A percentile compares a stretch with the other conserved stretches of the same genome.
Conservation (phyloP, 1,139 yeast species). For the Geotrichum klebahnii region DNA sequence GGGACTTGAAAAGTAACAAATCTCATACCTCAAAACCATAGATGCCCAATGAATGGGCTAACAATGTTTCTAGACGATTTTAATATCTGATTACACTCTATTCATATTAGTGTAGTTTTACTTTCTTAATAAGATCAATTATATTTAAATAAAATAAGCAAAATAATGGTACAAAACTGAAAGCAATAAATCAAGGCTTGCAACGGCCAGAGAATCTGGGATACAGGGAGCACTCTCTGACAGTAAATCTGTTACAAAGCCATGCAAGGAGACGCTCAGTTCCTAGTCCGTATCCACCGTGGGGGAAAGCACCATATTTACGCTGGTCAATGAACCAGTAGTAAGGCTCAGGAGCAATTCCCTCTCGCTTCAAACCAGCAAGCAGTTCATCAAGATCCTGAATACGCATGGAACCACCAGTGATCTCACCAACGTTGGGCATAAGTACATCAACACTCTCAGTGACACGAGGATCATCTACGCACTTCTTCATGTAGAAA, state of each 20-base stretch:
- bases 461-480: conserved; percentile 88
- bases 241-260: conserved; percentile 96
- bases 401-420: conserved; percentile 99
- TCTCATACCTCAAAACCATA: no score
- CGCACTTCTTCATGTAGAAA: conserved; percentile 92
- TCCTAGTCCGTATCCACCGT: conserved; percentile 98
- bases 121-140: no score
- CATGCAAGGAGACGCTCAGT: conserved; percentile 97
- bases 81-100: no score
- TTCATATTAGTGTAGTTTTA: no score
- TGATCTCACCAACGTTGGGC: conserved; percentile 98
- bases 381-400: conserved; percentile 72
- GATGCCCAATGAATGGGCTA: no score
- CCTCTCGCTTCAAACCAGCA: conserved; percentile 90
- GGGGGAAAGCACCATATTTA: conserved; percentile 95
- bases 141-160: not conserved
- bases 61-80: no score
- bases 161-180: not conserved
- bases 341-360: conserved; percentile 71
- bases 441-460: conserved; percentile 96
- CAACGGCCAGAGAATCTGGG: conserved; percentile 98
- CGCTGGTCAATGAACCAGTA: conserved; percentile 97
- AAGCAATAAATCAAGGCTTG: conserved; percentile 57
- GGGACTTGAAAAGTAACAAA: no score
- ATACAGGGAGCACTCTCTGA: conserved; percentile 93